These are phyloP conservation scores for Knoxdaviesia capensis DNA, from an alignment of 2,329 filamentous ascomycete species.

Conservation along the genomic window DNA sequence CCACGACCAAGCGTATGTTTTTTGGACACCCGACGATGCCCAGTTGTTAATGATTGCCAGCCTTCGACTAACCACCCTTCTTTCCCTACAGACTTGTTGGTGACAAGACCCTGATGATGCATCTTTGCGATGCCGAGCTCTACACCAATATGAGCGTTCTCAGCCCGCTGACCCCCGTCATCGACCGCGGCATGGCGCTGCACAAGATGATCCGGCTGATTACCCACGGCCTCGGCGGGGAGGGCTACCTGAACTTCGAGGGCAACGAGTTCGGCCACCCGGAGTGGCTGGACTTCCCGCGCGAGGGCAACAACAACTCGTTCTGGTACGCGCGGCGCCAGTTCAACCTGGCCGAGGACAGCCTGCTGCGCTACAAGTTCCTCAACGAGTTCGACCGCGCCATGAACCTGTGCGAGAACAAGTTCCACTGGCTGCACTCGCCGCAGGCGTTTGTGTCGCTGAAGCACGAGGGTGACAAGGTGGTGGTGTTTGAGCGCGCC, in stretches of 20 bases:
- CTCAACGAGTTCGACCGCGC: constrained; percentile 83
- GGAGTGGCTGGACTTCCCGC: constrained; percentile 96
- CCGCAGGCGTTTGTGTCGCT: constrained; percentile 80
- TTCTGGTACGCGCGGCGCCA: constrained; percentile 91
- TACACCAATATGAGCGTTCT: constrained; percentile 94
- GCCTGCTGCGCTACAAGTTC: constrained; percentile 68
- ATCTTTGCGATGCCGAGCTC: constrained; percentile 90
- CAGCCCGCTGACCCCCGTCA: constrained; percentile 65
- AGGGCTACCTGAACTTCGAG: constrained; percentile 96
- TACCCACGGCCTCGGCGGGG: constrained; percentile 78
- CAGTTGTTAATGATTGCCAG: constrained; percentile 5
- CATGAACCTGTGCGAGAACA: constrained; percentile 76
- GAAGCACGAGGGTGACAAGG: constrained; percentile 86
- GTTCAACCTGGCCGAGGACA: constrained; percentile 78
- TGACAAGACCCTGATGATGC: constrained; percentile 95
- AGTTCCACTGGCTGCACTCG: constrained; percentile 77
- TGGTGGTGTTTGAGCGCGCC: constrained; percentile 85
- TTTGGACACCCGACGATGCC: constrained; percentile 3
- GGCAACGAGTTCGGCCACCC: constrained; percentile 98
- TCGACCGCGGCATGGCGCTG: constrained; percentile 75
- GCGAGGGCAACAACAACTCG: constrained; percentile 78
- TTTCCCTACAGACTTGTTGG: constrained; percentile 52
- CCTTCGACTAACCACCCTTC: neutral
- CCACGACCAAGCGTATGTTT: constrained; percentile 83
- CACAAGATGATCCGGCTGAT: constrained; percentile 97